A percentile compares a stretch with the other conserved stretches of the same genome.
phyloP scores from a whole-genome alignment of 208 protist genomes.

The Lotmaria passim region DNA sequence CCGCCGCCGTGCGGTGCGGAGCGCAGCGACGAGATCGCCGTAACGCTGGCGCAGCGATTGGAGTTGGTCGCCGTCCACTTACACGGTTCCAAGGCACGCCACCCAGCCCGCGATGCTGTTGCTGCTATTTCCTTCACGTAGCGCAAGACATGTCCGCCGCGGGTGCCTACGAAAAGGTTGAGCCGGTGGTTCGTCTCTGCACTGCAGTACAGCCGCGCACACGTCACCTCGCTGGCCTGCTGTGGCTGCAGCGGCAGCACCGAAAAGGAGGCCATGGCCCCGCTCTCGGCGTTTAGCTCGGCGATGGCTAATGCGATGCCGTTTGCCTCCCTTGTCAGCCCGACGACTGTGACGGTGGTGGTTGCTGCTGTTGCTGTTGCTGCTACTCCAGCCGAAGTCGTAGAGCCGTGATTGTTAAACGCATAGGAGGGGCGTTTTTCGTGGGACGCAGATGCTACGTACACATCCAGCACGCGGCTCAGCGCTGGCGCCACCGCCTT shows the following conservation, averaged over 20 bases:
- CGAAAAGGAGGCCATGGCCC: background rate
- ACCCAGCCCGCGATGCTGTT: background rate
- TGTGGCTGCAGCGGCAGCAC: conserved; percentile 1
- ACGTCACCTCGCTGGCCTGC: conserved; percentile 15
- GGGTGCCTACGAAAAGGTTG: conserved; percentile 20
- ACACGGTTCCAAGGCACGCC: conserved; percentile 13
- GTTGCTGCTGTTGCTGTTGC: too few relatives aligned
- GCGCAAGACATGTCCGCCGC: conserved; percentile 14
- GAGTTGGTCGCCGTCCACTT: conserved; percentile 15
- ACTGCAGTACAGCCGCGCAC: conserved; percentile 21
- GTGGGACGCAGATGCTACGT: background rate
- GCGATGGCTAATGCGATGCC: conserved; percentile 11
- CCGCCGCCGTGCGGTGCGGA: background rate
- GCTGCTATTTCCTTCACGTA: background rate
- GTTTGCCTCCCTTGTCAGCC: background rate
- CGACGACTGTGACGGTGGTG: background rate
- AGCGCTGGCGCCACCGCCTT: background rate
- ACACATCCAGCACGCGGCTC: conserved; percentile 13
- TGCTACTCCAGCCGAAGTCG: too few relatives aligned
- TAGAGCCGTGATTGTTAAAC: too few relatives aligned
- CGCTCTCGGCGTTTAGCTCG: conserved; percentile 3
- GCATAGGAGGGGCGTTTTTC: too few relatives aligned
- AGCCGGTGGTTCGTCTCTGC: background rate
- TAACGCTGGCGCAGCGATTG: conserved; percentile 13
- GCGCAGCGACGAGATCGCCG: conserved; percentile 18